A percentile compares a stretch with the other conserved stretches of the same genome.
phyloP scores from a whole-genome alignment of 2,329 filamentous ascomycete species.

The Colletotrichum musae region DNA sequence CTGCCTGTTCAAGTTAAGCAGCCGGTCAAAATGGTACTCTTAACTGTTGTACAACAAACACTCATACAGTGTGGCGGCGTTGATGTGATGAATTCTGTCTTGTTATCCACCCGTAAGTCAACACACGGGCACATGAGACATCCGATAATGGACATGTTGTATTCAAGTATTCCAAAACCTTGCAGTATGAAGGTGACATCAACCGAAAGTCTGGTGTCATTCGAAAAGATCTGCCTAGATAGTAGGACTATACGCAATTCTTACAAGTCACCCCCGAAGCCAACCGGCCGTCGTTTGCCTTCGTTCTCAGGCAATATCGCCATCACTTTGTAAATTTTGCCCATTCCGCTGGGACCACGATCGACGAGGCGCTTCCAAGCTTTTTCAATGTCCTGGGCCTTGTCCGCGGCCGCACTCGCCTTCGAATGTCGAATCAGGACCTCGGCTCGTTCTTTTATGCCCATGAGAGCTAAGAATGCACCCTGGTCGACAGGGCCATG shows the following conservation, averaged over 20 bases:
- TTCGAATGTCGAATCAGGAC: slow-evolving; percentile 70
- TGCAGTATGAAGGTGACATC: no score
- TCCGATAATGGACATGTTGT: no score
- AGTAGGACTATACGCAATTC: not conserved
- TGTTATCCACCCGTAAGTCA: not conserved
- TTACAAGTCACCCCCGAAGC: slow-evolving; percentile 84
- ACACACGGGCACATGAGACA: no score
- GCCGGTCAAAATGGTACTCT: slow-evolving; percentile 11
- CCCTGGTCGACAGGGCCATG: slow-evolving; percentile 93
- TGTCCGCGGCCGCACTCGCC: slow-evolving; percentile 64
- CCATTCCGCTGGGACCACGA: slow-evolving; percentile 87
- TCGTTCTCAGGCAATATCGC: slow-evolving; percentile 88
- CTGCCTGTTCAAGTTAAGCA: slow-evolving; percentile 4
- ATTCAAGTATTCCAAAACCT: no score
- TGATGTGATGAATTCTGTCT: not conserved
- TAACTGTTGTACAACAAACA: slow-evolving; percentile 36
- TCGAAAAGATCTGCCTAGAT: no score
- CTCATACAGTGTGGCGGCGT: not conserved
- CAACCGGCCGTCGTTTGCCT: slow-evolving; percentile 83
- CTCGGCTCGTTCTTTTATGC: slow-evolving; percentile 83
- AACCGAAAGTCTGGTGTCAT: no score
- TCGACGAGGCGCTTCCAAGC: slow-evolving; percentile 90
- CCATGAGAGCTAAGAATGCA: slow-evolving; percentile 84
- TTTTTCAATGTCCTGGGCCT: slow-evolving; percentile 74
- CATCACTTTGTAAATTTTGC: slow-evolving; percentile 93